phyloP scores from a whole-genome alignment of 2,329 filamentous ascomycete genomes.

The Mariannaea elegans region DNA sequence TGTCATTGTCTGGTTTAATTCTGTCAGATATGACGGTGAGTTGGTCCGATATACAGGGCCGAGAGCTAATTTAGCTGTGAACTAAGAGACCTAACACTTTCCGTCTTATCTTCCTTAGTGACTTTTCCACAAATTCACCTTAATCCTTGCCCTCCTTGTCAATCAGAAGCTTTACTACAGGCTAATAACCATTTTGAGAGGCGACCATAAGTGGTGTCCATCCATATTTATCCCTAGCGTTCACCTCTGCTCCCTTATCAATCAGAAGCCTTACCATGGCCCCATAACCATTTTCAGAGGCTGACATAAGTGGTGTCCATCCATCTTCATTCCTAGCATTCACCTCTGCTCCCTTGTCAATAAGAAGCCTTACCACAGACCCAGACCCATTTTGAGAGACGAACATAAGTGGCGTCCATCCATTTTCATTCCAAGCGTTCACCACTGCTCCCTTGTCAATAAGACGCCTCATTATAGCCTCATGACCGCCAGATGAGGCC shows the following conservation, averaged over 20 bases:
- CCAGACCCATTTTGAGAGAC: too few species aligned
- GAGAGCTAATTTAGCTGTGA: too few species aligned
- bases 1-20: too few species aligned
- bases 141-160: neutral
- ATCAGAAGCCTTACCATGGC: neutral
- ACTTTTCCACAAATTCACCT: too few species aligned
- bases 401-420: too few species aligned
- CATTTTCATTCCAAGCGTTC: neutral
- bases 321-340: neutral
- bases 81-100: too few species aligned
- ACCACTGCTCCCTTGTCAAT: neutral
- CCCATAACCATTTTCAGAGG: neutral
- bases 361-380: neutral
- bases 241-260: neutral
- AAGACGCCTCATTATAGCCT: neutral
- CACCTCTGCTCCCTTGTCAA: neutral
- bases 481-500: neutral
- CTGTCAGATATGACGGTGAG: too few species aligned
- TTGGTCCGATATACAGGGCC: too few species aligned
- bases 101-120: too few species aligned
- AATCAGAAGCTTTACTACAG: neutral
- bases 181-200: neutral
- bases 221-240: neutral
- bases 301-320: neutral
- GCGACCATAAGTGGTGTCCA: neutral